Evolutionary conservation across 1,139 yeast genomes (phyloP), one percentile per base, ranked within the genome.

Genomic region (Lodderomyces parapsilosis): DNA sequence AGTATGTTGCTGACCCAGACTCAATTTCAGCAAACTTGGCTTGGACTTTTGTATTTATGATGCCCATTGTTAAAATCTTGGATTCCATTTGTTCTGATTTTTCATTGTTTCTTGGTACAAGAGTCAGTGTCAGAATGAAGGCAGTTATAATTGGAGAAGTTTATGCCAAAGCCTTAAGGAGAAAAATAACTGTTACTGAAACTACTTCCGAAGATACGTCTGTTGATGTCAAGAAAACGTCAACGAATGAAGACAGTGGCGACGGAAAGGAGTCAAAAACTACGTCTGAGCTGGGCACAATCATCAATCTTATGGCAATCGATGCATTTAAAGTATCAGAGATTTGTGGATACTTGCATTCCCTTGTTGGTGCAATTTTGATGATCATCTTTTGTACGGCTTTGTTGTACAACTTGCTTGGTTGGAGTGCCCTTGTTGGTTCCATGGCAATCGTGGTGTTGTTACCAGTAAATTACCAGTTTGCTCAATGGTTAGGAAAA

Each of bases 271-370:
- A 66, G 17, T 56, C 62, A 2, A 68, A 72, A 39, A 69, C 78
- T 34, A 82, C 87, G 36, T 83, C 87, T 18, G 93, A 89, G 59
- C 63, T 88, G 46, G 99, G 99, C 53, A 91, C 96, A 8, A 88
- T 93, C 51, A 90, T 93, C 58, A 91, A 91, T 60, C 75, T 91
- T 55, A 90, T 91, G 96, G 89, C 98, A 28, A 91, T 91, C 43
- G 99, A 91, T 68, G 93, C 98, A 6, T 89, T 86, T 67, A 89
- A 90, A 62, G 89, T 93, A 19, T 83, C 96, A 31, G 97, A 90
- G 66, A 81, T 90, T 47, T 85, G 95, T 68, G 96, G 95, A 33
- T 90, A 91, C 58, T 68, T 90, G 49, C 96, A 91, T 62, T 85
- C 78, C 54, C 82, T 90, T 58, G 83, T 87, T 20, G 81, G 85